These are phyloP conservation scores for Hanseniaspora occidentalis DNA, from an alignment of 805 yeast genomes.

Conservation along the genomic window DNA sequence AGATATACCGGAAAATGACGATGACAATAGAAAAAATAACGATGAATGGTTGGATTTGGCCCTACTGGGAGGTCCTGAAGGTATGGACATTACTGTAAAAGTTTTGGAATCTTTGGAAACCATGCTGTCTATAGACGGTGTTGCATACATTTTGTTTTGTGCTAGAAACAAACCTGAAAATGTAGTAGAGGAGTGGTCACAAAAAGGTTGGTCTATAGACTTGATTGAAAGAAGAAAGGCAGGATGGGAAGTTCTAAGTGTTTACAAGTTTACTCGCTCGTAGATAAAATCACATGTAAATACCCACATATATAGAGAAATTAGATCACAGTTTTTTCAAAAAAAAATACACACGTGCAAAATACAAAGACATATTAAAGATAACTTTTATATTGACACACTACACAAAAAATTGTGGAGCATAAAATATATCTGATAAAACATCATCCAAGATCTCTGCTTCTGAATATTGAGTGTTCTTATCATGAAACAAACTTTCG, in stretches of 20 bases:
- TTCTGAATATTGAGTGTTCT: neutral
- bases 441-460: neutral
- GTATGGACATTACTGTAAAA: conserved; percentile 73
- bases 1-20: conserved; percentile 30
- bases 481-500: conserved; percentile 7
- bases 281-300: neutral
- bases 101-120: conserved; percentile 43
- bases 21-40: conserved; percentile 24
- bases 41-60: conserved; percentile 81
- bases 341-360: neutral
- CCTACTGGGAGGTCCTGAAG: conserved; percentile 76
- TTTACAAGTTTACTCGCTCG: conserved; percentile 41
- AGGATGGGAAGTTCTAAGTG: conserved; percentile 88
- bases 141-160: conserved; percentile 83
- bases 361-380: neutral
- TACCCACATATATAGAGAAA: neutral
- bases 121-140: conserved; percentile 46
- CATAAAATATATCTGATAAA: neutral
- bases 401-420: neutral
- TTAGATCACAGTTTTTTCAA: neutral
- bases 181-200: conserved; percentile 28
- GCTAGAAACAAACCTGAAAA: conserved; percentile 73
- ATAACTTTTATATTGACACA: no score
- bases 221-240: conserved; percentile 62
- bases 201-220: conserved; percentile 39